Conservation (phyloP, 805 yeast species). For the Danielia reshetovae region DNA sequence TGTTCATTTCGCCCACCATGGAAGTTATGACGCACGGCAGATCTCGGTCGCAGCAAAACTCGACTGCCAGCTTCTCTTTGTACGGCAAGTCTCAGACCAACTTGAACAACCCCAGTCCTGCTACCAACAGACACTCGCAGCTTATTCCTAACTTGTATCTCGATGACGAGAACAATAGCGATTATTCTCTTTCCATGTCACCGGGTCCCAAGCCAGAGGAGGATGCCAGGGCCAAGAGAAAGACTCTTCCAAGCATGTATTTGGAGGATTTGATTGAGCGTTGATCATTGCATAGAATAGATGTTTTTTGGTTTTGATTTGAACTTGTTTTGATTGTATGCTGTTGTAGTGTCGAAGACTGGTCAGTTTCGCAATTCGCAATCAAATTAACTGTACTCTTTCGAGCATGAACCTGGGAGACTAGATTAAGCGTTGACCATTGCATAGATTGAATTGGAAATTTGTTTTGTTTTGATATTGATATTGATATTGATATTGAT, state of each 20-base stretch:
- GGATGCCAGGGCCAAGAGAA: slow-evolving; percentile 19
- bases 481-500: too few species aligned
- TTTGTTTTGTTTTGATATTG: too few species aligned
- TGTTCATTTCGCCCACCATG: slow-evolving; percentile 79
- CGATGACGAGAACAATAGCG: slow-evolving; percentile 35
- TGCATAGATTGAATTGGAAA: too few species aligned
- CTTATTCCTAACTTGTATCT: slow-evolving; percentile 36
- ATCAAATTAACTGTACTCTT: too few species aligned
- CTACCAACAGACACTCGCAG: slow-evolving; percentile 27
- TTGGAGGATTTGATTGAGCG: slow-evolving; percentile 48
- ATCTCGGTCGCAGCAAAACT: slow-evolving; percentile 22
- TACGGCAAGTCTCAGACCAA: slow-evolving; percentile 17
- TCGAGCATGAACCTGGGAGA: too few species aligned
- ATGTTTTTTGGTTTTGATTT: neutral
- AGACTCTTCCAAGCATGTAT: slow-evolving; percentile 45
- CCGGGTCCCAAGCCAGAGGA: slow-evolving; percentile 5
- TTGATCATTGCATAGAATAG: neutral
- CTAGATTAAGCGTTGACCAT: too few species aligned
- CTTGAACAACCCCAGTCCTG: slow-evolving; percentile 18
- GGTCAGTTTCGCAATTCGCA: too few species aligned
- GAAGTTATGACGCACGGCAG: slow-evolving; percentile 57
- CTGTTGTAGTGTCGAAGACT: too few species aligned
- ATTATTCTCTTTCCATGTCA: slow-evolving; percentile 18
- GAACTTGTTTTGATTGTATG: neutral
- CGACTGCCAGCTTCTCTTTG: slow-evolving; percentile 14